A percentile compares a stretch with the other conserved stretches of the same genome.
These are phyloP conservation scores for Fusarium redolens DNA, from an alignment of 2,329 filamentous ascomycete species.

Conservation along the genomic window DNA sequence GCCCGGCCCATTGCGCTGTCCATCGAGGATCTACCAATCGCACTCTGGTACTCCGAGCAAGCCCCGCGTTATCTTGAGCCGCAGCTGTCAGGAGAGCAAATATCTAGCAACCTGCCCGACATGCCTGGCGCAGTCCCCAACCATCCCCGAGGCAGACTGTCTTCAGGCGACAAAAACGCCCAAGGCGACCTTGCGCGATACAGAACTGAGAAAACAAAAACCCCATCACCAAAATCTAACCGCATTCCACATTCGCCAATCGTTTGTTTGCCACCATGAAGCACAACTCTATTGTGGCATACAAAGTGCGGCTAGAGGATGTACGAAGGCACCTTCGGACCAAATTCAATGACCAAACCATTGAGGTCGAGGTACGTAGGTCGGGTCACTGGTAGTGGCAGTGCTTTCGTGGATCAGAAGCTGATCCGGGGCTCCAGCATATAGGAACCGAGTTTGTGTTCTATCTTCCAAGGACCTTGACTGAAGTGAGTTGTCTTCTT, in stretches of 20 bases:
- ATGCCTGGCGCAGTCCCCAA: background rate
- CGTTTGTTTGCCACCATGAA: background rate
- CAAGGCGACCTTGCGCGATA: background rate
- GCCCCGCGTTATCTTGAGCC: slow-evolving; percentile 1
- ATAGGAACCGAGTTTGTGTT: slow-evolving; percentile 1
- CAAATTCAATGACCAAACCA: slow-evolving; percentile 1
- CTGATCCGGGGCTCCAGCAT: background rate
- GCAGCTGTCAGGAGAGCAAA: slow-evolving; percentile 1
- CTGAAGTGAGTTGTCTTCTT: background rate
- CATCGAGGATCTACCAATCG: background rate
- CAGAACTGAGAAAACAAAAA: background rate
- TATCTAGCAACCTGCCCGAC: background rate
- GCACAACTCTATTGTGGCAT: slow-evolving; percentile 8
- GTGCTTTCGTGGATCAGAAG: background rate
- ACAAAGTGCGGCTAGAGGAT: slow-evolving; percentile 1
- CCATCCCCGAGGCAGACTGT: slow-evolving; percentile 7
- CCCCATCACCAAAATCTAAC: background rate
- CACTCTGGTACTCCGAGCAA: background rate
- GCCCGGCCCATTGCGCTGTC: background rate
- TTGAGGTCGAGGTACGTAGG: slow-evolving; percentile 13
- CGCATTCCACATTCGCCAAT: background rate
- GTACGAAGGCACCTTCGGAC: background rate
- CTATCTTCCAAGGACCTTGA: background rate
- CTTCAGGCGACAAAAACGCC: background rate
- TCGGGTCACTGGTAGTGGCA: no score